phyloP scores from a whole-genome alignment of 805 yeast genomes.

The Candida michaelii region DNA sequence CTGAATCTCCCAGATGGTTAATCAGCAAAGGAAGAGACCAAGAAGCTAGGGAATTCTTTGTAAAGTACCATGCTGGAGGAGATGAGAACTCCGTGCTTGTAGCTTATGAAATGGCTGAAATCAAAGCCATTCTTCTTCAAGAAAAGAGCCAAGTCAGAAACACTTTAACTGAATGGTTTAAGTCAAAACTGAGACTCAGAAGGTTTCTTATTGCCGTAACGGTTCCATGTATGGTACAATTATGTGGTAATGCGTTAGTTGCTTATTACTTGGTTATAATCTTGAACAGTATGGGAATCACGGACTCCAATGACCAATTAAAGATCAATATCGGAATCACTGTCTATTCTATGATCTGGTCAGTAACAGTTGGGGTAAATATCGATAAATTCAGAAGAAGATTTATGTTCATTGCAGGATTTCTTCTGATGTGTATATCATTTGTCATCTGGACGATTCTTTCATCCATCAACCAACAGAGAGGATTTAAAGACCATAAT shows the following conservation, averaged over 20 bases:
- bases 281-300: conserved; percentile 51
- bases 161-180: conserved; percentile 14
- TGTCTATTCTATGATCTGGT: conserved; percentile 42
- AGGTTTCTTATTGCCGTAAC: conserved; percentile 12
- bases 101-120: conserved; percentile 36
- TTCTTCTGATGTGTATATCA: conserved; percentile 22
- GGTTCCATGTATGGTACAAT: conserved; percentile 13
- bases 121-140: conserved; percentile 11
- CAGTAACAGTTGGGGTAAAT: conserved; percentile 18
- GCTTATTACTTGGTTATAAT: conserved; percentile 51
- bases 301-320: conserved; percentile 41
- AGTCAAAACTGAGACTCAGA: conserved; percentile 10
- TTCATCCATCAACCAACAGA: conserved; percentile 16
- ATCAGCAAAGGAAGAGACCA: conserved; percentile 40
- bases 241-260: conserved; percentile 51
- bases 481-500: too few species aligned
- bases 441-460: conserved; percentile 22
- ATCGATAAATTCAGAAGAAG: conserved; percentile 23
- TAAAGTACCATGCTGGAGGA: conserved; percentile 41
- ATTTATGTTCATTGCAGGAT: conserved; percentile 23
- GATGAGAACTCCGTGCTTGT: conserved; percentile 31
- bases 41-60: conserved; percentile 41
- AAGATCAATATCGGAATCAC: conserved; percentile 50
- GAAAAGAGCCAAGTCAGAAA: conserved; percentile 10
- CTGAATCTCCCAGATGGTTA: conserved; percentile 50